Percentiles rank a stretch among this genome's conserved stretches.
Conservation (phyloP, 2,329 filamentous ascomycete genomes). For the Fusarium sp. region DNA sequence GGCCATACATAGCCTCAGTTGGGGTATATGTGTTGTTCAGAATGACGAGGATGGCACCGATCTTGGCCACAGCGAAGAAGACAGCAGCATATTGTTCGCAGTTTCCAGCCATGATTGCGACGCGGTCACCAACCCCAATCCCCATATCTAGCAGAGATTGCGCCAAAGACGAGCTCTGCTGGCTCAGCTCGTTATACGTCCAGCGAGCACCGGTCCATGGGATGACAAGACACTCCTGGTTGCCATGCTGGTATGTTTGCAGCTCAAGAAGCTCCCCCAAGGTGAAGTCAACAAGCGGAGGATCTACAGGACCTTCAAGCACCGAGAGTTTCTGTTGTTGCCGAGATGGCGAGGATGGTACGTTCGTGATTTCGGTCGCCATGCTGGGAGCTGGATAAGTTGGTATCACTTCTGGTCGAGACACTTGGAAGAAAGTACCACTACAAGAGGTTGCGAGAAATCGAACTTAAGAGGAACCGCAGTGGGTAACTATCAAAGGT, state of each 20-base stretch:
- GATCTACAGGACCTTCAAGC: constrained; percentile 75
- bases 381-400: constrained; percentile 38
- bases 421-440: background rate
- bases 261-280: constrained; percentile 78
- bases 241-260: constrained; percentile 73
- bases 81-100: constrained; percentile 83
- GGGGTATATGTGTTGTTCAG: constrained; percentile 86
- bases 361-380: constrained; percentile 46
- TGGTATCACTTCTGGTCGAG: background rate
- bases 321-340: constrained; percentile 63
- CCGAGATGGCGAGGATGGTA: constrained; percentile 47
- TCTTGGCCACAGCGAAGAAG: constrained; percentile 77
- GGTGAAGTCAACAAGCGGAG: constrained; percentile 76
- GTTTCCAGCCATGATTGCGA: constrained; percentile 83
- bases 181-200: constrained; percentile 74
- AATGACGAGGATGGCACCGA: constrained; percentile 78
- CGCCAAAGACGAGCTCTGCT: constrained; percentile 70
- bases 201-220: constrained; percentile 81
- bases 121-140: constrained; percentile 74
- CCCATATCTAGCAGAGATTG: constrained; percentile 75
- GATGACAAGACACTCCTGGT: constrained; percentile 76
- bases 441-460: background rate
- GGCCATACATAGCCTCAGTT: constrained; percentile 76
- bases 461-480: background rate
- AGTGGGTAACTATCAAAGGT: constrained; percentile 22